phyloP scores from a whole-genome alignment of 306 rosid species.

The Glycyrrhiza uralensis region DNA sequence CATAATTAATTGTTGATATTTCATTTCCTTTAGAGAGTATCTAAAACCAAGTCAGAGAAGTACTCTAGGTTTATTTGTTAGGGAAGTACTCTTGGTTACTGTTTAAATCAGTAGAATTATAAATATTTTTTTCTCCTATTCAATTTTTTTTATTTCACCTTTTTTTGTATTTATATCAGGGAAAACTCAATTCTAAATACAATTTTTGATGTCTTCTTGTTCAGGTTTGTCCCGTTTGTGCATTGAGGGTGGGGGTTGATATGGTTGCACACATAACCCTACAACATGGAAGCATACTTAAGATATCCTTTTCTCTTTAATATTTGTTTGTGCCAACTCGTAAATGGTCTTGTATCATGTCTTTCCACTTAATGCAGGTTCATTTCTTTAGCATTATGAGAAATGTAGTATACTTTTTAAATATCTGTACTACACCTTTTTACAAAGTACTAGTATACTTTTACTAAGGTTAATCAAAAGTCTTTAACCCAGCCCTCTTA shows the following conservation, averaged over 20 bases:
- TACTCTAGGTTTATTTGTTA: neutral
- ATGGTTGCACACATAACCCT: slow-evolving; percentile 87
- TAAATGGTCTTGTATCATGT: neutral
- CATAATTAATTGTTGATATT: neutral
- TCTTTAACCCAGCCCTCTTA: neutral
- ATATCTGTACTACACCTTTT: neutral
- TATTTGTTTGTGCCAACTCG: slow-evolving; percentile 11
- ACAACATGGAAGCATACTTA: slow-evolving; percentile 84
- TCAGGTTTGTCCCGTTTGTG: slow-evolving; percentile 90
- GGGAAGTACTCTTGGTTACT: neutral
- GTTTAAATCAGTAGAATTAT: neutral
- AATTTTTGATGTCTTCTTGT: neutral
- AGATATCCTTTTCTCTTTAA: slow-evolving; percentile 65
- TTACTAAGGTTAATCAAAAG: neutral
- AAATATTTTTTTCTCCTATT: neutral
- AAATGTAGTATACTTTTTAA: neutral
- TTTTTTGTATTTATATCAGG: neutral
- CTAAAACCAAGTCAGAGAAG: neutral
- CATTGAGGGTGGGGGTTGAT: slow-evolving; percentile 81
- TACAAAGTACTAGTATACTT: neutral
- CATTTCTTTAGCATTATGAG: neutral
- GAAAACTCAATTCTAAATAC: neutral
- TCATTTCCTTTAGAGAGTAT: neutral
- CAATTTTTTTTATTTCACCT: neutral
- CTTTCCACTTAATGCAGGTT: neutral